phyloP scores from a whole-genome alignment of 352 stramenopile species.

The Phytophthora uliginosa region DNA sequence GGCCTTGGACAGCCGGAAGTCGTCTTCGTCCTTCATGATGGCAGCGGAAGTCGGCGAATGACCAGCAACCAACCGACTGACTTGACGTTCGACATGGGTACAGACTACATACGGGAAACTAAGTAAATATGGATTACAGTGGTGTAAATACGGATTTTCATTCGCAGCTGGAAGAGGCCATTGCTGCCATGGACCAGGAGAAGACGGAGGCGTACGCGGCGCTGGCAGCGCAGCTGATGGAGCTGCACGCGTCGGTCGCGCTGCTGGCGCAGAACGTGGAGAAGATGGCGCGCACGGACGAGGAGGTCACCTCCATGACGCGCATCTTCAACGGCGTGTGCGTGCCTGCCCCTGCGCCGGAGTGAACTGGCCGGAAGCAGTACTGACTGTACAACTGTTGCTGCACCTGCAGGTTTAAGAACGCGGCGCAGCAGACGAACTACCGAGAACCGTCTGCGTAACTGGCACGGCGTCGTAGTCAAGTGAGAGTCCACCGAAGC shows the following conservation, averaged over 20 bases:
- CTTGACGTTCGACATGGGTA: constrained; percentile 17
- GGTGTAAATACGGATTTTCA: background rate
- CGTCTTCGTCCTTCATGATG: constrained; percentile 69
- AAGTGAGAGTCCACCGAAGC: too few relatives aligned
- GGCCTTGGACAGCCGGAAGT: constrained; percentile 81
- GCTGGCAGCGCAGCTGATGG: constrained; percentile 75
- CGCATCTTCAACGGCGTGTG: constrained; percentile 84
- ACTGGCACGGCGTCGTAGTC: background rate
- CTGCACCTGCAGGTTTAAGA: constrained; percentile 53
- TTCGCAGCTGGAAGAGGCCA: background rate
- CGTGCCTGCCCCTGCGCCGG: constrained; percentile 11
- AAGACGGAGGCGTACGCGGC: background rate
- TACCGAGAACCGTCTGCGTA: background rate
- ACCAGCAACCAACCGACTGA: constrained; percentile 23
- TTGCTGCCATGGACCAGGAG: background rate
- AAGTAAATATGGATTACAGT: background rate
- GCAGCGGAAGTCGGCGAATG: background rate
- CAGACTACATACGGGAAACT: constrained; percentile 1
- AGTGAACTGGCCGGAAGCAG: background rate
- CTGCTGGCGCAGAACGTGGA: constrained; percentile 80
- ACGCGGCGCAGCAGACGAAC: constrained; percentile 30
- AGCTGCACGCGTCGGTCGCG: constrained; percentile 79
- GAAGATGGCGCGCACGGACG: constrained; percentile 78
- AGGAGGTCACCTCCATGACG: constrained; percentile 77
- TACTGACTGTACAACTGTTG: background rate